Conservation (phyloP, 2,329 filamentous ascomycete genomes). For the Colletotrichum sp. region DNA sequence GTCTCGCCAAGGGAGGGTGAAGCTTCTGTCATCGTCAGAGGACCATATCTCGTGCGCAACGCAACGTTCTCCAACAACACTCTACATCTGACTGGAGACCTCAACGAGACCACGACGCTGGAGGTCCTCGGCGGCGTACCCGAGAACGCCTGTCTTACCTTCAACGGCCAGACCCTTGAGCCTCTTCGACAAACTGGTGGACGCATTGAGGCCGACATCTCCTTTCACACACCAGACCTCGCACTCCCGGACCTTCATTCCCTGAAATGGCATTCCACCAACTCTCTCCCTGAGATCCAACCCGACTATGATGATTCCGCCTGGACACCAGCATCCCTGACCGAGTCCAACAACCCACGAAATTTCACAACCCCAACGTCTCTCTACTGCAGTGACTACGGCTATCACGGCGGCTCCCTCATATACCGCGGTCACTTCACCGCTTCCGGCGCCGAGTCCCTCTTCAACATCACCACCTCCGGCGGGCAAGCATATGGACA, state of each 20-base stretch:
- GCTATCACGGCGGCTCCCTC: constrained; percentile 68
- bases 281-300: constrained; percentile 25
- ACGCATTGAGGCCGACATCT: constrained; percentile 21
- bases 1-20: background rate
- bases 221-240: constrained; percentile 16
- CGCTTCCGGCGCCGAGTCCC: constrained; percentile 60
- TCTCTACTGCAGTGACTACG: constrained; percentile 72
- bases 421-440: constrained; percentile 71
- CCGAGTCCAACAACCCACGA: constrained; percentile 23
- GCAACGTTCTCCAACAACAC: background rate
- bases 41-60: background rate
- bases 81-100: background rate
- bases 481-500: constrained; percentile 70
- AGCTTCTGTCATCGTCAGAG: background rate
- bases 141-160: constrained; percentile 2
- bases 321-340: constrained; percentile 42
- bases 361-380: constrained; percentile 62
- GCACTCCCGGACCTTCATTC: constrained; percentile 3
- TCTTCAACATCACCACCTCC: constrained; percentile 59
- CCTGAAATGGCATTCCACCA: constrained; percentile 18
- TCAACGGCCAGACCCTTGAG: constrained; percentile 22
- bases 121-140: background rate
- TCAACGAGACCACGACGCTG: background rate
- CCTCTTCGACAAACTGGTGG: background rate
- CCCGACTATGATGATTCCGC: constrained; percentile 42